Evolutionary conservation across 2,329 filamentous ascomycete species (phyloP).

Genomic region (Pseudocercospora cruenta): DNA sequence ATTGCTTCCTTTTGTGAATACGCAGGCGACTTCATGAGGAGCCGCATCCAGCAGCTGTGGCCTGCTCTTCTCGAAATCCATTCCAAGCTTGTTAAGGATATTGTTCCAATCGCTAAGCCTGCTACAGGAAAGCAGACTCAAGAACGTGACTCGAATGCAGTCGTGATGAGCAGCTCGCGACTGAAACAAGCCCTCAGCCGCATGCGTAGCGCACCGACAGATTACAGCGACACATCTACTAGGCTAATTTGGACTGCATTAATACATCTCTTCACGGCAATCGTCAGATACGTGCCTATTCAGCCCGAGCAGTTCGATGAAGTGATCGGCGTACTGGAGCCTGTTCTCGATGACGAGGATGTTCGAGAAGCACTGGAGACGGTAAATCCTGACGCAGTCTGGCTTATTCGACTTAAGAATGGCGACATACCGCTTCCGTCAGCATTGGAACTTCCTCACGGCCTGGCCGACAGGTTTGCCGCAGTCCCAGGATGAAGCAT

Average conservation of each 20-base stretch:
- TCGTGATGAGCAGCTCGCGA: not conserved
- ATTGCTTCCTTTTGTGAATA: constrained; percentile 69
- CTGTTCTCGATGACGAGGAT: constrained; percentile 42
- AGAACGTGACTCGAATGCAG: not conserved
- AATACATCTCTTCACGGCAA: constrained; percentile 60
- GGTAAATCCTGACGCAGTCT: constrained; percentile 75
- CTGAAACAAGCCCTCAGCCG: constrained; percentile 25
- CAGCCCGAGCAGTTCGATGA: constrained; percentile 73
- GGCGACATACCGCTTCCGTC: constrained; percentile 17
- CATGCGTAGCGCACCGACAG: constrained; percentile 25
- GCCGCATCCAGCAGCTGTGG: constrained; percentile 77
- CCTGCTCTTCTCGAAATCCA: constrained; percentile 37
- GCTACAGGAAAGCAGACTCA: not conserved
- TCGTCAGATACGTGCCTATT: constrained; percentile 67
- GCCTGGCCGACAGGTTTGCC: constrained; percentile 13
- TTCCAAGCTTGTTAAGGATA: constrained; percentile 12
- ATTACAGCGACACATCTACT: constrained; percentile 60
- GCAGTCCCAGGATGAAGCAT: constrained; percentile 15
- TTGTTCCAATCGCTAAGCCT: constrained; percentile 14
- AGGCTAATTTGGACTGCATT: constrained; percentile 68
- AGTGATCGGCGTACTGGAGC: constrained; percentile 63
- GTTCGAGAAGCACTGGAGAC: constrained; percentile 63
- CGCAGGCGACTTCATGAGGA: constrained; percentile 80
- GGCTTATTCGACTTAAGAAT: constrained; percentile 60
- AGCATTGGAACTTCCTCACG: not conserved